These are phyloP conservation scores for Podaxis mareebaensis DNA, from an alignment of 768 basidiomycete species.

Conservation along the genomic window DNA sequence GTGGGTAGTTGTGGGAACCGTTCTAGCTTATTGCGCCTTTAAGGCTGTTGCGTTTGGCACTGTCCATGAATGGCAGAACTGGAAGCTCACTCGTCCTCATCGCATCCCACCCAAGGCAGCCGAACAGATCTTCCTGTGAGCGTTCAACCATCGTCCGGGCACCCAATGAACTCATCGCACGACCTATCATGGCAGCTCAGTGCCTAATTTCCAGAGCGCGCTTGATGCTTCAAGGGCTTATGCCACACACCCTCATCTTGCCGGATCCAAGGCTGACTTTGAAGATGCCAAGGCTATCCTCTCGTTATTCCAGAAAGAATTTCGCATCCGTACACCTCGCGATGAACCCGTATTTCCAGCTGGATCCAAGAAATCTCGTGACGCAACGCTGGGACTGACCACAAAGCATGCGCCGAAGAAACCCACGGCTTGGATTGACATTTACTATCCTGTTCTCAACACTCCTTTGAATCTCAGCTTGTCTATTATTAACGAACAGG, in stretches of 20 bases:
- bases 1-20: neutral
- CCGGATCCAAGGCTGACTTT: constrained; percentile 62
- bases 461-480: constrained; percentile 69
- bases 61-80: neutral
- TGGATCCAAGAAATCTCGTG: constrained; percentile 65
- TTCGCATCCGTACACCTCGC: constrained; percentile 48
- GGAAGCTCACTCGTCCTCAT: neutral
- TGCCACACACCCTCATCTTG: constrained; percentile 72
- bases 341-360: constrained; percentile 67
- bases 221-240: constrained; percentile 55
- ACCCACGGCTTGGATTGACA: constrained; percentile 80
- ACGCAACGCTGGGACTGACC: constrained; percentile 61
- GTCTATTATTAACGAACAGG: constrained; percentile 61
- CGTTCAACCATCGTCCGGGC: neutral
- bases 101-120: constrained; percentile 18
- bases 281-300: constrained; percentile 68
- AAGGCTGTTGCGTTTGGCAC: neutral
- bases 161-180: neutral
- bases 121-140: constrained; percentile 35
- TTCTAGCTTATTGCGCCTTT: neutral
- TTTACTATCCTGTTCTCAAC: constrained; percentile 89
- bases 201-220: constrained; percentile 61
- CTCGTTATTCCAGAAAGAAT: constrained; percentile 63
- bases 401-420: constrained; percentile 37
- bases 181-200: constrained; percentile 29